These are phyloP conservation scores for Suhomyces vadensis DNA, from an alignment of 805 yeast species.

Conservation along the genomic window DNA sequence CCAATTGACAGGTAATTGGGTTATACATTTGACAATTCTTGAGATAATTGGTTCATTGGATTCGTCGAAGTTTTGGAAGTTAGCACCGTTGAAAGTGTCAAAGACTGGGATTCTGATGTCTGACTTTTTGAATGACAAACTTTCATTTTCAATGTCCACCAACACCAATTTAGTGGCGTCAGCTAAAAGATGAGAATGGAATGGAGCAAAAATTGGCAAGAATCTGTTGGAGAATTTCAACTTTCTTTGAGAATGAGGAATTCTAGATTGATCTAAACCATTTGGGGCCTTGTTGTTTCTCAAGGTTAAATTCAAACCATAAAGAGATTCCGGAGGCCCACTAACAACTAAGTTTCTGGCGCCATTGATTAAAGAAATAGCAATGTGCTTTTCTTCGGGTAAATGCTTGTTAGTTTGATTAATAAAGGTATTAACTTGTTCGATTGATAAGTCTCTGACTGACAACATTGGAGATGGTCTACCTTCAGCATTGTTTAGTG, in stretches of 20 bases:
- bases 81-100: conserved; percentile 85
- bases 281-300: conserved; percentile 94
- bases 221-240: conserved; percentile 90
- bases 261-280: conserved; percentile 92
- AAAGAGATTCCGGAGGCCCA: conserved; percentile 97
- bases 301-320: conserved; percentile 89
- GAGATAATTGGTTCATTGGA: conserved; percentile 53
- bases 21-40: conserved; percentile 80
- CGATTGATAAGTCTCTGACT: conserved; percentile 79
- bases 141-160: conserved; percentile 56
- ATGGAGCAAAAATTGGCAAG: conserved; percentile 93
- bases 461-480: conserved; percentile 97
- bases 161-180: conserved; percentile 69
- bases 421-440: conserved; percentile 76
- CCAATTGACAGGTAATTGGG: conserved; percentile 92
- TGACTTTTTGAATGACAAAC: conserved; percentile 54
- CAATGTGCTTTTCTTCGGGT: conserved; percentile 88
- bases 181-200: conserved; percentile 85
- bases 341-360: conserved; percentile 93
- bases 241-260: conserved; percentile 92
- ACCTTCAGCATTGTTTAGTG: conserved; percentile 93
- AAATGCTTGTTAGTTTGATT: conserved; percentile 89
- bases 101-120: conserved; percentile 81
- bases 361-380: conserved; percentile 89
- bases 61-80: conserved; percentile 53